Evolutionary conservation across 805 yeast genomes (phyloP).

Genomic region (Saturnispora hagleri): DNA sequence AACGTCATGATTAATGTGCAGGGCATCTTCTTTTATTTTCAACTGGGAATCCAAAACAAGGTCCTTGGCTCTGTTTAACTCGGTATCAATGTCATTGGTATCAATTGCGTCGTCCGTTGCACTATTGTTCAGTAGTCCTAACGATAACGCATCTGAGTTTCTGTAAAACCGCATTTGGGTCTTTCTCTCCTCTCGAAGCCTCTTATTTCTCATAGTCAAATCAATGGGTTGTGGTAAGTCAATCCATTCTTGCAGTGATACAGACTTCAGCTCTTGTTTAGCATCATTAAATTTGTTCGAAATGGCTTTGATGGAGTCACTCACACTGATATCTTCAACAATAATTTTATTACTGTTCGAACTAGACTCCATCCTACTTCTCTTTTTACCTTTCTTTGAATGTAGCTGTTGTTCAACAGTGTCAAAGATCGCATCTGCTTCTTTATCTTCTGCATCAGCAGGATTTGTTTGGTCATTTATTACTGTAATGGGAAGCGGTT

Average conservation of each 20-base stretch:
- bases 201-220: slow-evolving; percentile 68
- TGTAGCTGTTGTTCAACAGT: slow-evolving; percentile 47
- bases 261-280: slow-evolving; percentile 48
- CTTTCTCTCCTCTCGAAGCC: slow-evolving; percentile 55
- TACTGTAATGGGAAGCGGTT: slow-evolving; percentile 24
- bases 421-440: slow-evolving; percentile 65
- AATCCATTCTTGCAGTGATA: slow-evolving; percentile 71
- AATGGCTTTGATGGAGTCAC: slow-evolving; percentile 26
- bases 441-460: slow-evolving; percentile 43
- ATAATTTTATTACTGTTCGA: slow-evolving; percentile 4
- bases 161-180: slow-evolving; percentile 66
- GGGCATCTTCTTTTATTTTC: slow-evolving; percentile 31
- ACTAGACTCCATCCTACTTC: slow-evolving; percentile 17
- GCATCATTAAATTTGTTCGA: slow-evolving; percentile 58
- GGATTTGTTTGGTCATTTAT: slow-evolving; percentile 8
- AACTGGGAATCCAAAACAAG: slow-evolving; percentile 46
- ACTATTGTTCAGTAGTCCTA: slow-evolving; percentile 27
- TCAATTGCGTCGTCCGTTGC: slow-evolving; percentile 19
- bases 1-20: slow-evolving; percentile 20
- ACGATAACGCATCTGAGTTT: slow-evolving; percentile 62
- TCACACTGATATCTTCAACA: slow-evolving; percentile 15
- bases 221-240: slow-evolving; percentile 83
- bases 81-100: slow-evolving; percentile 30
- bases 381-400: slow-evolving; percentile 26
- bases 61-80: slow-evolving; percentile 54